Evolutionary conservation across 495 filamentous ascomycete genomes (phyloP), one percentile per base, ranked within the genome.

Genomic region (Clohesyomyces aquaticus): DNA sequence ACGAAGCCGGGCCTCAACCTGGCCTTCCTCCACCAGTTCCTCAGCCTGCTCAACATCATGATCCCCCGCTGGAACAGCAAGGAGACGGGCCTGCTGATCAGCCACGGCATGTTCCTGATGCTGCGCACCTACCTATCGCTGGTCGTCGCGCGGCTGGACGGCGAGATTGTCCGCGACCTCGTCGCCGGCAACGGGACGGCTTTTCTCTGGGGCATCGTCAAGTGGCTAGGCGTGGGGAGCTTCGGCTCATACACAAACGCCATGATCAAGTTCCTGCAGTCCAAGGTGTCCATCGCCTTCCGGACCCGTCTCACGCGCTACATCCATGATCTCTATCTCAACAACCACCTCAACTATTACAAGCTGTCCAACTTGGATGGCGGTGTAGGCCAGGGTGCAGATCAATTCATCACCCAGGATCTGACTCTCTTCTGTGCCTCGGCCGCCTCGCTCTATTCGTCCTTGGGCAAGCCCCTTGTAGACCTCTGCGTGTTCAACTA

Each of bases 381-480:
- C 12, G 92, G 93, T 0, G 86, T 98, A 38, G 93, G 91, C 4
- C 90, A 92, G 70, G 89, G 90, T 6, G 88, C 91, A 19, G 95
- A 99, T 75, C 95, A 98, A 71, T 99, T 93, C 76, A 97, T 99
- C 74, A 97, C 93, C 0, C 93, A 97, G 71, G 95, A 99, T 75
- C 83, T 99, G 3, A 96, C 94, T 0, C 79, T 95, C 11, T 98
- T 99, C 79, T 98, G 95, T 70, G 86, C 87, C 35, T 87, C 91
- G 14, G 93, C 95, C 12, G 93, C 95, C n/a, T 86, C 90, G 26
- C 76, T 99, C 0, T 97, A 97, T 76, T 97, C 93, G 1, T 96
- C 92, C 0, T 83, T 99, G 43, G 95, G 95, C 0, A 99, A 99
- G 73, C 95, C 95, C 0, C 84, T 97, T 67, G 89, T 98, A 21